A percentile compares a stretch with the other conserved stretches of the same genome.
Evolutionary conservation across 176 grass and related monocot species (phyloP).

Genomic region (Luzula sylvatica): DNA sequence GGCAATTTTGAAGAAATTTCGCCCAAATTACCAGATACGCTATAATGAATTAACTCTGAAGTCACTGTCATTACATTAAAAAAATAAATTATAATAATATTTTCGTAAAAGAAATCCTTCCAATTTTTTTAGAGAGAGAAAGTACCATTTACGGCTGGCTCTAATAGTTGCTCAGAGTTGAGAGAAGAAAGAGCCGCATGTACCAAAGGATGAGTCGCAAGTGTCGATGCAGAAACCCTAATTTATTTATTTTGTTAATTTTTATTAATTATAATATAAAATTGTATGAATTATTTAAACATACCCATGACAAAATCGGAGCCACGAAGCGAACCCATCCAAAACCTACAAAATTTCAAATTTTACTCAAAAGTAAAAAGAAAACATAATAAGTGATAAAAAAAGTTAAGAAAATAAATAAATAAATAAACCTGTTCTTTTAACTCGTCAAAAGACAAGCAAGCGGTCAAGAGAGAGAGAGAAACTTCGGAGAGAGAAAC

Average conservation of each 20-base stretch:
- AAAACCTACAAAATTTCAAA: slow-evolving; percentile 48
- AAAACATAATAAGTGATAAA: slow-evolving; percentile 6
- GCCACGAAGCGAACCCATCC: slow-evolving; percentile 94
- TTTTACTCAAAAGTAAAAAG: neutral
- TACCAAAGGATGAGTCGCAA: slow-evolving; percentile 84
- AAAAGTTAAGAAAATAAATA: neutral
- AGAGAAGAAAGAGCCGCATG: slow-evolving; percentile 60
- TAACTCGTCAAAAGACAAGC: slow-evolving; percentile 76
- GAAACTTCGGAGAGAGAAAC: slow-evolving; percentile 67
- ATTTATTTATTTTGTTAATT: slow-evolving; percentile 1
- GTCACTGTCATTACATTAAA: slow-evolving; percentile 28
- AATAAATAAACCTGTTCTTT: slow-evolving; percentile 59
- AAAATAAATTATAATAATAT: neutral
- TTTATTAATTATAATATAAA: slow-evolving; percentile 2
- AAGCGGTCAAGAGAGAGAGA: slow-evolving; percentile 74
- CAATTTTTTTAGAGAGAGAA: slow-evolving; percentile 25
- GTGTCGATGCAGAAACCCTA: slow-evolving; percentile 59
- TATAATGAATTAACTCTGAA: slow-evolving; percentile 94
- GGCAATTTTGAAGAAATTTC: slow-evolving; percentile 54
- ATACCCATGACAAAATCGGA: slow-evolving; percentile 93
- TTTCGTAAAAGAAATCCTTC: slow-evolving; percentile 11
- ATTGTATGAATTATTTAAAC: slow-evolving; percentile 25
- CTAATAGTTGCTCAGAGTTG: slow-evolving; percentile 67
- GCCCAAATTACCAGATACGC: slow-evolving; percentile 55
- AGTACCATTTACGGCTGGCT: slow-evolving; percentile 92